Conservation (phyloP, 305 asterid genomes). For the Fraxinus floribunda region DNA sequence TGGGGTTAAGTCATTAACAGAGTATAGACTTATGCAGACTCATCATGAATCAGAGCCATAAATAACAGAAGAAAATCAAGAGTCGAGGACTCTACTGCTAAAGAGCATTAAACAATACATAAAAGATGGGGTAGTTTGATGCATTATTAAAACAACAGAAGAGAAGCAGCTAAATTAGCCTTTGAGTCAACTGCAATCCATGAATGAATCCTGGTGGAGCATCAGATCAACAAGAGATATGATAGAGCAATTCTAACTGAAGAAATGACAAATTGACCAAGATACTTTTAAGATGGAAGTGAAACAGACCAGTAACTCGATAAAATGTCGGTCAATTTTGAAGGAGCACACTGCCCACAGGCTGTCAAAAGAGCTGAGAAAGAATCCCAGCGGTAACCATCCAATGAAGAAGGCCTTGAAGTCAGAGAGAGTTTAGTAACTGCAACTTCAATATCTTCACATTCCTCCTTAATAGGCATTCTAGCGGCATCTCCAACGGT, state of each 20-base stretch:
- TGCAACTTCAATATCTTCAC: constrained; percentile 61
- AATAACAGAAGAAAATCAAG: not conserved
- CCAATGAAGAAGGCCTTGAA: constrained; percentile 53
- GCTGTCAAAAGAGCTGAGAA: constrained; percentile 78
- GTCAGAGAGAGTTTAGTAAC: constrained; percentile 67
- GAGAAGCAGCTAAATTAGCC: constrained; percentile 1
- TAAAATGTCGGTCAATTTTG: constrained; percentile 52
- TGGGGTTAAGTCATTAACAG: not conserved
- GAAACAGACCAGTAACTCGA: constrained; percentile 65
- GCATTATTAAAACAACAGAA: not conserved
- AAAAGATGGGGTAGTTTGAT: not conserved
- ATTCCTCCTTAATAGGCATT: constrained; percentile 37
- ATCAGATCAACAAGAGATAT: constrained; percentile 7
- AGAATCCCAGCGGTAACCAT: constrained; percentile 58
- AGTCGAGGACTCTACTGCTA: not conserved
- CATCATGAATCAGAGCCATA: not conserved
- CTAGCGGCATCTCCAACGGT: constrained; percentile 35
- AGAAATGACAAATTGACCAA: constrained; percentile 19
- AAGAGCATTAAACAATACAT: not conserved
- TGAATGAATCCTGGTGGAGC: constrained; percentile 7
- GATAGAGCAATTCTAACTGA: constrained; percentile 8
- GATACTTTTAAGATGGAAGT: constrained; percentile 20
- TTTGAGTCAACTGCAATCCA: not conserved
- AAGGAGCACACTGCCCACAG: constrained; percentile 79
- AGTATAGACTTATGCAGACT: not conserved